Conservation (phyloP, 768 basidiomycete species). For the Gautieria morchelliformis region DNA sequence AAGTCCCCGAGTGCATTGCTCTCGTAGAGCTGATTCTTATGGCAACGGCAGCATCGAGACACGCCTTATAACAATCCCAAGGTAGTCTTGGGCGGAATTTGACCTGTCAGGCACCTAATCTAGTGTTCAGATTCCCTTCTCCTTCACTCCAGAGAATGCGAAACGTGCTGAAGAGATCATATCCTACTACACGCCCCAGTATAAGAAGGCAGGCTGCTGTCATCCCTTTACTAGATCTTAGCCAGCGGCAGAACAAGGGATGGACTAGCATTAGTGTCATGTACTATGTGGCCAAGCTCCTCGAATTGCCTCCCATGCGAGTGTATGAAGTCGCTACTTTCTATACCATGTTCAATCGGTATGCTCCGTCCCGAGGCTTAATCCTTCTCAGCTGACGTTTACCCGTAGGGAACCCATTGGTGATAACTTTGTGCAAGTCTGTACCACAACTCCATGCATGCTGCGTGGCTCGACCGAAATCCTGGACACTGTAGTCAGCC, state of each 20-base stretch:
- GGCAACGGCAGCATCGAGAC: slow-evolving; percentile 74
- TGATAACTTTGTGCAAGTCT: slow-evolving; percentile 91
- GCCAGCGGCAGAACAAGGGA: slow-evolving; percentile 94
- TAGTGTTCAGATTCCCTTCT: slow-evolving; percentile 69
- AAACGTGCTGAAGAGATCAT: slow-evolving; percentile 86
- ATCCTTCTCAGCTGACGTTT: not conserved
- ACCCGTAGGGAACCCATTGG: slow-evolving; percentile 79
- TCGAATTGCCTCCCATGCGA: slow-evolving; percentile 95
- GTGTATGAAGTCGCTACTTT: slow-evolving; percentile 99
- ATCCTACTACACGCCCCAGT: slow-evolving; percentile 89
- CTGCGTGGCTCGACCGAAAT: slow-evolving; percentile 87
- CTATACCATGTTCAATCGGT: slow-evolving; percentile 99
- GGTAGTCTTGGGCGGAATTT: slow-evolving; percentile 29
- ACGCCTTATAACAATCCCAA: slow-evolving; percentile 89
- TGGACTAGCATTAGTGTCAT: slow-evolving; percentile 99
- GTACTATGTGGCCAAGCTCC: slow-evolving; percentile 92
- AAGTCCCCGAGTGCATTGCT: not conserved
- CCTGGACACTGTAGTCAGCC: slow-evolving; percentile 69
- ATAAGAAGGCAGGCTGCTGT: slow-evolving; percentile 99
- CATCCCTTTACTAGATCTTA: slow-evolving; percentile 93
- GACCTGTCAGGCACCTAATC: not conserved
- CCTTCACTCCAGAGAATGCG: slow-evolving; percentile 71
- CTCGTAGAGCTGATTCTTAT: not conserved
- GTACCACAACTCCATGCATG: slow-evolving; percentile 99
- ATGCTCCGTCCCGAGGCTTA: slow-evolving; percentile 15